Evolutionary conservation across 2,329 filamentous ascomycete genomes (phyloP).

Genomic region (Fusarium albidum): DNA sequence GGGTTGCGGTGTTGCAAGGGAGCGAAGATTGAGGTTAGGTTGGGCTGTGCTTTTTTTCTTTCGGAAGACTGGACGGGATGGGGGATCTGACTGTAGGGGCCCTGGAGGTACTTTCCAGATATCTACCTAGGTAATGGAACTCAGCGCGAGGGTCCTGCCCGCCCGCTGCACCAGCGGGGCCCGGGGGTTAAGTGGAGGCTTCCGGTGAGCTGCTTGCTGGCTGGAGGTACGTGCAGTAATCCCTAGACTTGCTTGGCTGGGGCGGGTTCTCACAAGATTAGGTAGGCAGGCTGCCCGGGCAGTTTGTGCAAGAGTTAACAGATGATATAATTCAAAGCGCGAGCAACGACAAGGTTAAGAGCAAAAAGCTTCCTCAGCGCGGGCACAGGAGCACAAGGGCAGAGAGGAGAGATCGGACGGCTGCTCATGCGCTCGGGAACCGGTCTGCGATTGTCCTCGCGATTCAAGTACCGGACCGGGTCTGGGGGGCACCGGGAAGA

Average conservation of each 20-base stretch:
- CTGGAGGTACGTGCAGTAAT: constrained; percentile 5
- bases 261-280: constrained; percentile 14
- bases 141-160: constrained; percentile 17
- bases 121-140: no score
- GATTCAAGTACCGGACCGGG: constrained; percentile 9
- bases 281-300: no score
- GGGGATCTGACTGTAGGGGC: neutral
- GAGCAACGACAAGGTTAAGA: neutral
- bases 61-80: constrained; percentile 2
- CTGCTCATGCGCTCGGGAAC: neutral
- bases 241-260: constrained; percentile 3
- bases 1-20: constrained; percentile 4
- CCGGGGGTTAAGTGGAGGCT: constrained; percentile 19
- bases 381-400: no score
- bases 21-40: constrained; percentile 1
- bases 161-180: constrained; percentile 22
- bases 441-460: constrained; percentile 1
- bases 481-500: constrained; percentile 3
- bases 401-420: no score
- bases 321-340: neutral
- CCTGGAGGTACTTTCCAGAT: constrained; percentile 21
- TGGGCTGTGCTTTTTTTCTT: constrained; percentile 5
- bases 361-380: neutral
- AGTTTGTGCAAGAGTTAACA: neutral
- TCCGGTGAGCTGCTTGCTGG: neutral